A percentile compares a stretch with the other conserved stretches of the same genome.
Conservation (phyloP, 306 rosid species). For the Cyamopsis tetragonoloba region DNA sequence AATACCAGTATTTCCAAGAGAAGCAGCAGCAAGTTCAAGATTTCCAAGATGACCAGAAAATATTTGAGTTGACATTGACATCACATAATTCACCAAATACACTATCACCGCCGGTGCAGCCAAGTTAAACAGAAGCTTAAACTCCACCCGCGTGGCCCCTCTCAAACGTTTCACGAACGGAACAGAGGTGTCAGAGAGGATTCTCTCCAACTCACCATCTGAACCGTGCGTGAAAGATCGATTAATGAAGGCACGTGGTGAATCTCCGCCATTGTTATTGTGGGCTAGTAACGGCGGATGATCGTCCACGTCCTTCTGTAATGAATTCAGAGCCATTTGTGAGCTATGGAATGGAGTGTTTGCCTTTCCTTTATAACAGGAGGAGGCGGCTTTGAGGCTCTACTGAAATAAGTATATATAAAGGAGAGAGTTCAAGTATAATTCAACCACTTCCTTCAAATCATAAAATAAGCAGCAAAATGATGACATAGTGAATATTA, state of each 20-base stretch:
- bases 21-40: slow-evolving; percentile 70
- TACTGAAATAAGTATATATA: too few species aligned
- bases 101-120: slow-evolving; percentile 68
- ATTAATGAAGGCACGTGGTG: neutral
- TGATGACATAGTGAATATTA: too few species aligned
- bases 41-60: slow-evolving; percentile 68
- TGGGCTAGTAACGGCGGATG: too few species aligned
- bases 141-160: slow-evolving; percentile 53
- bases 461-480: too few species aligned
- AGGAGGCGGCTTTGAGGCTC: too few species aligned
- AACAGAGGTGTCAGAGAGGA: slow-evolving; percentile 41
- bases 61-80: slow-evolving; percentile 72
- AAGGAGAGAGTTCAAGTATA: too few species aligned
- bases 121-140: slow-evolving; percentile 41
- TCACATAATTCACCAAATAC: slow-evolving; percentile 52
- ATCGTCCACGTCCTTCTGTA: too few species aligned
- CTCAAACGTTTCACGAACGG: slow-evolving; percentile 26
- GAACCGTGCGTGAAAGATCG: slow-evolving; percentile 9
- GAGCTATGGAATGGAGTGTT: too few species aligned
- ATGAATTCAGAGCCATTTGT: too few species aligned
- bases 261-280: too few species aligned
- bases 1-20: slow-evolving; percentile 73
- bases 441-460: too few species aligned
- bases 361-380: too few species aligned
- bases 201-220: slow-evolving; percentile 44